phyloP scores from a whole-genome alignment of 2,329 filamentous ascomycete genomes.

The Scytalidium sp. region DNA sequence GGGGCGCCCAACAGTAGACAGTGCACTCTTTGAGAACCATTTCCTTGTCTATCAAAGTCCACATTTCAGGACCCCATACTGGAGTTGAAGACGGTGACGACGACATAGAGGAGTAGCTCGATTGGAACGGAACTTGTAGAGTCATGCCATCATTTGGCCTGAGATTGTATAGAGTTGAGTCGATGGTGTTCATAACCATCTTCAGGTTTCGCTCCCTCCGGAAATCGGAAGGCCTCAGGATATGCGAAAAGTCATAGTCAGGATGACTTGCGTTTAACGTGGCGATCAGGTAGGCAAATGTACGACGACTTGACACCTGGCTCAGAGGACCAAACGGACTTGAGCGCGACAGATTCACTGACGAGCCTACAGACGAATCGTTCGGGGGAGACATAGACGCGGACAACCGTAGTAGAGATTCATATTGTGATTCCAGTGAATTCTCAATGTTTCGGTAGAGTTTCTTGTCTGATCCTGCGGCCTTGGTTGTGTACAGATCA shows the following conservation, averaged over 20 bases:
- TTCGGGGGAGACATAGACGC: constrained; percentile 84
- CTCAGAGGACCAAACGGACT: constrained; percentile 91
- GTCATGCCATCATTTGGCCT: constrained; percentile 57
- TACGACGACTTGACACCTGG: constrained; percentile 83
- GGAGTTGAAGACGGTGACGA: constrained; percentile 45
- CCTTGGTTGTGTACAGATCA: constrained; percentile 97
- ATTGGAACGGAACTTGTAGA: constrained; percentile 32
- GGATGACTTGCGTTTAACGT: constrained; percentile 94
- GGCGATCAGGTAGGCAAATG: constrained; percentile 93
- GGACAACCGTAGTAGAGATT: constrained; percentile 80
- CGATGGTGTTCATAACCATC: constrained; percentile 80
- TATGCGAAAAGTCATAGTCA: constrained; percentile 96
- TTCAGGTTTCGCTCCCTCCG: constrained; percentile 77
- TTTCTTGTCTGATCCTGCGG: constrained; percentile 93
- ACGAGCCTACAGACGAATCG: constrained; percentile 64
- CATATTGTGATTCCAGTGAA: constrained; percentile 87
- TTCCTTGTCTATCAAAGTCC: constrained; percentile 88
- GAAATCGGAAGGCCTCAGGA: constrained; percentile 86
- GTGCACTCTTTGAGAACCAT: constrained; percentile 89
- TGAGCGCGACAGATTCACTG: constrained; percentile 74
- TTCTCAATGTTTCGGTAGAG: constrained; percentile 94
- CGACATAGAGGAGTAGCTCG: constrained; percentile 32
- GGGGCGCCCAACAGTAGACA: constrained; percentile 85
- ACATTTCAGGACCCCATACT: constrained; percentile 86
- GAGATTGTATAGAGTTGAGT: constrained; percentile 83